These are phyloP conservation scores for Oryza longistaminata DNA, from an alignment of 176 grass and related monocot genomes.

Conservation along the genomic window DNA sequence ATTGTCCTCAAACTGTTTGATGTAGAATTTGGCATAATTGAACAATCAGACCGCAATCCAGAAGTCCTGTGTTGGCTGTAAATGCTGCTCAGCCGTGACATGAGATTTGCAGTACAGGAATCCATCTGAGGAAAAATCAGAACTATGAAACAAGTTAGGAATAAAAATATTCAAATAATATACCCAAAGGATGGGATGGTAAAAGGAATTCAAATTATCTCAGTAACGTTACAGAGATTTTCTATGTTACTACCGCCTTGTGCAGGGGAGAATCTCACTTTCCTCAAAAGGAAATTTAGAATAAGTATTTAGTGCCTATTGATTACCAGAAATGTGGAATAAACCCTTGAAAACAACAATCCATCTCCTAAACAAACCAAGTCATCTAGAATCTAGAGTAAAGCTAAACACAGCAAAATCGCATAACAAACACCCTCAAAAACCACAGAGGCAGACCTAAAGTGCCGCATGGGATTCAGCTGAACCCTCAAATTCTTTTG, in stretches of 20 bases:
- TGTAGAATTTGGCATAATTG: slow-evolving; percentile 6
- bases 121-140: slow-evolving; percentile 26
- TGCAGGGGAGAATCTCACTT: not conserved
- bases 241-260: not conserved
- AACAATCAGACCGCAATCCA: slow-evolving; percentile 7
- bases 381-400: not conserved
- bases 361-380: not conserved
- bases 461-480: too few relatives aligned
- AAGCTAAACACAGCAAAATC: not conserved
- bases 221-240: not conserved
- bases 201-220: not conserved
- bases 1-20: slow-evolving; percentile 32
- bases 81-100: slow-evolving; percentile 18
- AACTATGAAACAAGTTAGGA: not conserved
- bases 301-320: not conserved
- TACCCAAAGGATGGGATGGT: not conserved
- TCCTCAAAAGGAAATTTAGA: not conserved
- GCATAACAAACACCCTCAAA: not conserved
- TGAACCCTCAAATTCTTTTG: too few relatives aligned
- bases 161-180: not conserved
- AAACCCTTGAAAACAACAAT: not conserved
- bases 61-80: slow-evolving; percentile 35
- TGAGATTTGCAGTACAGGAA: slow-evolving; percentile 29
- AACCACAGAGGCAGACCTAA: too few relatives aligned
- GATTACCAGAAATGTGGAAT: not conserved